A percentile compares a stretch with the other conserved stretches of the same genome.
Evolutionary conservation across 1,284 basidiomycete genomes (phyloP).

Genomic region (Xerocomus cyaneibrunnescens): DNA sequence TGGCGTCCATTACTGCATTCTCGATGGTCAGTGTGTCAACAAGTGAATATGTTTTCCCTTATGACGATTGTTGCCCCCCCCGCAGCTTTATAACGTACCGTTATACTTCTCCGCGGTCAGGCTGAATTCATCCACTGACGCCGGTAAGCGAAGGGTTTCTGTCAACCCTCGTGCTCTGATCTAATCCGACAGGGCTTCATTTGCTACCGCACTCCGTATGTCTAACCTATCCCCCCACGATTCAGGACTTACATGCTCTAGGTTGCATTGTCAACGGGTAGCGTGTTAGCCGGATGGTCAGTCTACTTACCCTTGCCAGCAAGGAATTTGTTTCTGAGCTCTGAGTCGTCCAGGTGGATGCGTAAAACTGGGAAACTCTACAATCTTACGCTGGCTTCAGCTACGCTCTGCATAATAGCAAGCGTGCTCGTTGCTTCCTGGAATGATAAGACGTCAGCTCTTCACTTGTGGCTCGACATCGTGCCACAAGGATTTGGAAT

Average conservation of each 20-base stretch:
- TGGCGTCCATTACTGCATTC: slow-evolving; percentile 73
- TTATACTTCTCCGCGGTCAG: slow-evolving; percentile 89
- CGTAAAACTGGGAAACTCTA: slow-evolving; percentile 81
- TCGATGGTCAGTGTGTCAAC: slow-evolving; percentile 61
- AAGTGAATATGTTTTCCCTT: not conserved
- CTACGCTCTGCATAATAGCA: slow-evolving; percentile 52
- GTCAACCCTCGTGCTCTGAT: not conserved
- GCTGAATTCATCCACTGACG: slow-evolving; percentile 65
- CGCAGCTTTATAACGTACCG: slow-evolving; percentile 81
- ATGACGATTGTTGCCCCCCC: slow-evolving; percentile 5
- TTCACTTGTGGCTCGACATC: slow-evolving; percentile 75
- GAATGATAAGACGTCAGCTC: slow-evolving; percentile 59
- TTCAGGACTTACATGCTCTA: slow-evolving; percentile 34
- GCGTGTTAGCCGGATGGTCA: slow-evolving; percentile 81
- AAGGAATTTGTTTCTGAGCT: not conserved
- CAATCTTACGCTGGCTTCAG: slow-evolving; percentile 63
- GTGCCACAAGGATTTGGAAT: slow-evolving; percentile 81
- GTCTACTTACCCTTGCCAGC: slow-evolving; percentile 27
- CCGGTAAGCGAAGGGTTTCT: slow-evolving; percentile 50
- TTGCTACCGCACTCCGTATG: slow-evolving; percentile 85
- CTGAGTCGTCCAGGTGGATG: slow-evolving; percentile 60
- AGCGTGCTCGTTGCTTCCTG: slow-evolving; percentile 59
- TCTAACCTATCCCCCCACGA: not conserved
- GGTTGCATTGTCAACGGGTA: slow-evolving; percentile 76
- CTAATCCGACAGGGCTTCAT: slow-evolving; percentile 55